Base-by-base conservation (phyloP, 495 filamentous ascomycete species). In the Hypoxylon crocopeplum region DNA sequence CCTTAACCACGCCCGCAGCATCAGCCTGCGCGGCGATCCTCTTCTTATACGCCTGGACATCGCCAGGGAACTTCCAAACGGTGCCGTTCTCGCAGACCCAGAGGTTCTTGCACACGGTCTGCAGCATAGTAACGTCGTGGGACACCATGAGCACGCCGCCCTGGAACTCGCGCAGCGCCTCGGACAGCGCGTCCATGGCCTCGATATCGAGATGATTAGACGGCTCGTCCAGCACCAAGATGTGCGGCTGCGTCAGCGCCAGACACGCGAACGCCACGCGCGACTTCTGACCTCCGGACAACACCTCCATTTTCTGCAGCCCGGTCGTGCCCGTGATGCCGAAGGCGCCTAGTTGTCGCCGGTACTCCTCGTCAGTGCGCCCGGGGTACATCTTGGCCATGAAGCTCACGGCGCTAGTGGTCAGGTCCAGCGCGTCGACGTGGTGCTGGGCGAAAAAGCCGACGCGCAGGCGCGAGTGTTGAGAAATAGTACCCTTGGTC, bases 371-470 rank as follows among this genome's bases (percentile, higher is more conserved):
- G 74, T 99, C 94, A 2, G 88, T 87, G 73, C 85, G 90, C 17
- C 94, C 94, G 0, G 90, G 92, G 68, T 91, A 98, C 30, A 82
- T 86, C 73, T 92, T 93, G 17, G 95, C 82, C 91, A 98, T 97
- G 80, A 98, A 99, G 58, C 86, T 86, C 42, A 99, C 94, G 36
- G 94, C 90, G 62, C 86, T 91, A 62, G 83, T 84, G 37, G 84
- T 95, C 67, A 98, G 78, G 73, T 99, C 94, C 41, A 99, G 79
- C 39, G 92, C 94, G 75, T 99, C 94, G 59, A 99, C 93, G 77
- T 99, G 94, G 71, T 99, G 94, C 73, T 99, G 94, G 5, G 94
- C 94, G 70, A 99, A 99, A 83, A 95, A 99, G 3, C 93, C 94
- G 54, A 98, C 82, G 33, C 94, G 84, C 27, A 99, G 79, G 36